Percentiles rank a stretch among this genome's conserved stretches.
Evolutionary conservation across 345 rosid genomes (phyloP).

Genomic region (Nasturtium officinale): DNA sequence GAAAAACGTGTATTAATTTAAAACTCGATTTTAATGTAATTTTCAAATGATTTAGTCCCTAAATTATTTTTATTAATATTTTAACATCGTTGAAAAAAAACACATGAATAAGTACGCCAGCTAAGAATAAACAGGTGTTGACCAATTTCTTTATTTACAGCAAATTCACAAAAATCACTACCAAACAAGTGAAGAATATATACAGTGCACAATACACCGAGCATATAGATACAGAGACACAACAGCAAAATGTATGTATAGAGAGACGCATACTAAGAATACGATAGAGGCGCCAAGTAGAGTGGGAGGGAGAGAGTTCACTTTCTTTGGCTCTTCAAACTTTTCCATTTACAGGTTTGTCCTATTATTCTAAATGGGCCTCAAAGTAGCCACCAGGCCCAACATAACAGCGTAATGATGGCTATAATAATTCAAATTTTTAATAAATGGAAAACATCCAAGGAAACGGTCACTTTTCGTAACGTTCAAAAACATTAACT

Average conservation of each 20-base stretch:
- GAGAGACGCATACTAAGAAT: neutral
- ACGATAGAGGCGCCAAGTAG: constrained; percentile 3
- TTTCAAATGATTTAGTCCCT: too few species aligned
- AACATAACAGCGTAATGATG: too few species aligned
- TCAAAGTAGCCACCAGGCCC: neutral
- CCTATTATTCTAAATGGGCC: constrained; percentile 21
- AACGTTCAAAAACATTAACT: too few species aligned
- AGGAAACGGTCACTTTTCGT: too few species aligned
- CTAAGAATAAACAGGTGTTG: too few species aligned
- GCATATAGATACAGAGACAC: neutral
- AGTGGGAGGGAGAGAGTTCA: neutral
- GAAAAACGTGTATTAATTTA: too few species aligned
- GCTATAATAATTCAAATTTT: too few species aligned
- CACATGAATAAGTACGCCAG: too few species aligned
- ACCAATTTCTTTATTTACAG: neutral
- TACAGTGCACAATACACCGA: neutral
- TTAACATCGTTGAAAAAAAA: too few species aligned
- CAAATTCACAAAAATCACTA: neutral
- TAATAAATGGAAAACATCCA: too few species aligned
- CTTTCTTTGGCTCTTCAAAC: constrained; percentile 28
- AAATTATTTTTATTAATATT: too few species aligned
- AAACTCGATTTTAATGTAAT: too few species aligned
- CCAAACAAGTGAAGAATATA: constrained; percentile 23
- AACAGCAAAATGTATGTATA: neutral
- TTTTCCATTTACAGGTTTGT: neutral